These are phyloP conservation scores for Chytridium lagenaria DNA, from an alignment of 371 early-diverging fungal species.

Conservation along the genomic window DNA sequence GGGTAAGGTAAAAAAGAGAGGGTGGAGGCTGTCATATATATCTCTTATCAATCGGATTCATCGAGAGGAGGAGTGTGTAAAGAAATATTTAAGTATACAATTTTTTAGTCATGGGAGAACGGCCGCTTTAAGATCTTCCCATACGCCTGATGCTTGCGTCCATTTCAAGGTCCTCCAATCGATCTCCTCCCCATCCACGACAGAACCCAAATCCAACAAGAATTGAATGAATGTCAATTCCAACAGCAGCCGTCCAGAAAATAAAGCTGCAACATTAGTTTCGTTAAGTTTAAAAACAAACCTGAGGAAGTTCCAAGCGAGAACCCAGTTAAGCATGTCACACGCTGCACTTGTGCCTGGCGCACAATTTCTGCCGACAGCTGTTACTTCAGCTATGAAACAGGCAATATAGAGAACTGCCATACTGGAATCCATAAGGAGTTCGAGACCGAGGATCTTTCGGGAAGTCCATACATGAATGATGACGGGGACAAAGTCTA, in stretches of 20 bases:
- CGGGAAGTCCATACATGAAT: conserved; percentile 43
- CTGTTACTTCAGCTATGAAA: conserved; percentile 24
- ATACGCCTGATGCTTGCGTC: conserved; percentile 40
- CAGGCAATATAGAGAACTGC: conserved; percentile 43
- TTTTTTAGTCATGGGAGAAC: too few relatives aligned
- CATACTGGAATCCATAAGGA: conserved; percentile 31
- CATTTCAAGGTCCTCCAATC: conserved; percentile 41
- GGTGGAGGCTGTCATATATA: too few relatives aligned
- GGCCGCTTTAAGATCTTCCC: conserved; percentile 17
- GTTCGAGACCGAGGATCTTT: conserved; percentile 41
- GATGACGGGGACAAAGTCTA: conserved; percentile 43
- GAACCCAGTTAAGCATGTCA: conserved; percentile 46
- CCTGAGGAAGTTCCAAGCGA: conserved; percentile 43
- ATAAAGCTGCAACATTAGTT: conserved; percentile 31
- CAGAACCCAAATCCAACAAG: conserved; percentile 38
- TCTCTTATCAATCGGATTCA: too few relatives aligned
- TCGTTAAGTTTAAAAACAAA: neutral
- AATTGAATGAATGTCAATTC: conserved; percentile 39
- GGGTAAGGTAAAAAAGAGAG: too few relatives aligned
- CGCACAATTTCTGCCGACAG: conserved; percentile 37
- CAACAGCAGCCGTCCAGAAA: conserved; percentile 37
- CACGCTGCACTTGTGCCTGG: conserved; percentile 35
- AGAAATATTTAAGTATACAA: too few relatives aligned
- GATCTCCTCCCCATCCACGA: conserved; percentile 35
- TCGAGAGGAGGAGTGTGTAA: too few relatives aligned